A percentile compares a stretch with the other conserved stretches of the same genome.
Conservation (phyloP, 2,329 filamentous ascomycete species). For the Aspergillus versicolor region DNA sequence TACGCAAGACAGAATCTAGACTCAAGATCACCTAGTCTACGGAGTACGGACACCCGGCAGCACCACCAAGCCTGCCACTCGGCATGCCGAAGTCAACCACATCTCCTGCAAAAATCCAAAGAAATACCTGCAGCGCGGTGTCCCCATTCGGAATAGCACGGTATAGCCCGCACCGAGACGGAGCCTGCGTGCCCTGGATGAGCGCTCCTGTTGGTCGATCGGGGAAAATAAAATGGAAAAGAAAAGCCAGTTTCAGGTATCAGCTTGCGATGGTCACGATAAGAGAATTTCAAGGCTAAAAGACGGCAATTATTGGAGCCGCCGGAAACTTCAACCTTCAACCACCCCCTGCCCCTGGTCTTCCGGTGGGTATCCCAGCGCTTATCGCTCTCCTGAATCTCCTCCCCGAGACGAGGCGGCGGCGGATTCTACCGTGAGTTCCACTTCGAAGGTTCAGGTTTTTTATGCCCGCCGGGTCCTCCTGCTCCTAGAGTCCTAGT, state of each 20-base stretch:
- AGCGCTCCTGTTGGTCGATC: neutral
- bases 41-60: constrained; percentile 16
- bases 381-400: neutral
- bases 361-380: neutral
- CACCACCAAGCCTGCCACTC: constrained; percentile 1
- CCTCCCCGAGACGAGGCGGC: neutral
- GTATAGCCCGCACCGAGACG: constrained; percentile 1
- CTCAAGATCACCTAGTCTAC: constrained; percentile 6
- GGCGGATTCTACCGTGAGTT: neutral
- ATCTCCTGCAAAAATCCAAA: neutral
- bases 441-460: neutral
- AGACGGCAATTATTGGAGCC: no score
- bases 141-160: constrained; percentile 18
- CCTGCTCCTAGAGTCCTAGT: neutral
- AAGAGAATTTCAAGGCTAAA: neutral
- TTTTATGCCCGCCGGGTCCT: neutral
- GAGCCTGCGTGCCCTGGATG: neutral
- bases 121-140: constrained; percentile 10
- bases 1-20: constrained; percentile 1
- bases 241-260: neutral
- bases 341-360: no score
- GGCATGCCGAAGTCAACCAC: constrained; percentile 18
- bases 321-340: no score
- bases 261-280: neutral
- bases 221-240: neutral